Percentiles rank a stretch among this genome's conserved stretches.
Conservation (phyloP, 1,139 yeast genomes). For the Suhomyces choctaworum region DNA sequence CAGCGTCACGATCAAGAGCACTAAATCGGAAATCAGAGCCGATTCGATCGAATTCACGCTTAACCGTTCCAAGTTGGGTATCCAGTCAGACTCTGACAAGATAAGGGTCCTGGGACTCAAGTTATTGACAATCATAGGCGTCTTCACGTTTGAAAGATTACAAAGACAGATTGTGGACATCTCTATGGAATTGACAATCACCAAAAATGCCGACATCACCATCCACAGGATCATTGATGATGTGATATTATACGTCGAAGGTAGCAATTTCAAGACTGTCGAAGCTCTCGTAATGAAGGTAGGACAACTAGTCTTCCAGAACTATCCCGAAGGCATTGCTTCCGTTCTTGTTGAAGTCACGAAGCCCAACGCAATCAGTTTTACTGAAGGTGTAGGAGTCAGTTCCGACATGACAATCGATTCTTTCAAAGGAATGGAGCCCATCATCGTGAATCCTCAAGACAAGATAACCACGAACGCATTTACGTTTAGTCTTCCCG, state of each 20-base stretch:
- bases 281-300: constrained; percentile 84
- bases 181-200: constrained; percentile 43
- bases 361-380: constrained; percentile 86
- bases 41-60: constrained; percentile 44
- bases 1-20: constrained; percentile 45
- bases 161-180: constrained; percentile 74
- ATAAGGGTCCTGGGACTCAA: constrained; percentile 55
- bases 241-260: constrained; percentile 61
- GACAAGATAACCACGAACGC: neutral
- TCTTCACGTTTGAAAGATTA: constrained; percentile 83
- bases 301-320: constrained; percentile 59
- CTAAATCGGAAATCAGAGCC: constrained; percentile 60
- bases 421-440: constrained; percentile 31
- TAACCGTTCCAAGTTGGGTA: constrained; percentile 25
- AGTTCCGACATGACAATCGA: constrained; percentile 52
- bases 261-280: constrained; percentile 81
- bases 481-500: constrained; percentile 17
- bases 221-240: constrained; percentile 44
- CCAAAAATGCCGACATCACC: constrained; percentile 32
- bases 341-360: constrained; percentile 60
- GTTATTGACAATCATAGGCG: constrained; percentile 80
- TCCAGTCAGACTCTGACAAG: constrained; percentile 13
- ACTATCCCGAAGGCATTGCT: constrained; percentile 29
- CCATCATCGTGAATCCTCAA: constrained; percentile 17
- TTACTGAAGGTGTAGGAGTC: constrained; percentile 90